A percentile compares a stretch with the other conserved stretches of the same genome.
Evolutionary conservation across 345 rosid genomes (phyloP).

Genomic region (Acer saccharum): DNA sequence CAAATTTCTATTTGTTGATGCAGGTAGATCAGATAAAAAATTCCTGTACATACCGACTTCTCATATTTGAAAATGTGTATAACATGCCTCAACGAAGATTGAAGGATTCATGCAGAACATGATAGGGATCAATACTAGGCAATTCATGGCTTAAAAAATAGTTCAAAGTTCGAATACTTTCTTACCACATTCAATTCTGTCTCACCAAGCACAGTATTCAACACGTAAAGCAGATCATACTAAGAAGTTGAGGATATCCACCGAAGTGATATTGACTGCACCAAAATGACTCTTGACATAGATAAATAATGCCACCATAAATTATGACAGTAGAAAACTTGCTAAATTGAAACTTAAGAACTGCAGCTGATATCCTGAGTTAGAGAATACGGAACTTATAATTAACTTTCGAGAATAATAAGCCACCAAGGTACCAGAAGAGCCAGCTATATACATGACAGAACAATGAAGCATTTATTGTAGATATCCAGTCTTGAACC

Average conservation of each 20-base stretch:
- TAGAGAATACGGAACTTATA: constrained; percentile 19
- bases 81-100: constrained; percentile 14
- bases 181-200: constrained; percentile 16
- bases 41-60: constrained; percentile 3
- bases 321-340: constrained; percentile 29
- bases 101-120: constrained; percentile 5
- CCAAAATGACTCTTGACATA: constrained; percentile 16
- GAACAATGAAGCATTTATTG: constrained; percentile 19
- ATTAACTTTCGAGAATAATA: constrained; percentile 12
- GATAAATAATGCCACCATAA: constrained; percentile 19
- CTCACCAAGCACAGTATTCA: constrained; percentile 12
- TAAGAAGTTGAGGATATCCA: constrained; percentile 19
- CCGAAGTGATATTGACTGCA: constrained; percentile 13
- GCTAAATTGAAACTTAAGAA: constrained; percentile 23
- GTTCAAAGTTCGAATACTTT: constrained; percentile 13
- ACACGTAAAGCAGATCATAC: constrained; percentile 13
- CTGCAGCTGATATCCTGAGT: constrained; percentile 26
- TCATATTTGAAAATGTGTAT: constrained; percentile 7
- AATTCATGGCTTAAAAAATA: constrained; percentile 18
- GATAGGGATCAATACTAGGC: constrained; percentile 16
- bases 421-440: constrained; percentile 13
- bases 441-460: constrained; percentile 25
- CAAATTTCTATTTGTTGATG: constrained; percentile 8
- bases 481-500: constrained; percentile 15
- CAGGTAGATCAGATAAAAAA: constrained; percentile 5